Base-by-base conservation (phyloP, 1,284 basidiomycete genomes). In the Schizophyllum amplum region DNA sequence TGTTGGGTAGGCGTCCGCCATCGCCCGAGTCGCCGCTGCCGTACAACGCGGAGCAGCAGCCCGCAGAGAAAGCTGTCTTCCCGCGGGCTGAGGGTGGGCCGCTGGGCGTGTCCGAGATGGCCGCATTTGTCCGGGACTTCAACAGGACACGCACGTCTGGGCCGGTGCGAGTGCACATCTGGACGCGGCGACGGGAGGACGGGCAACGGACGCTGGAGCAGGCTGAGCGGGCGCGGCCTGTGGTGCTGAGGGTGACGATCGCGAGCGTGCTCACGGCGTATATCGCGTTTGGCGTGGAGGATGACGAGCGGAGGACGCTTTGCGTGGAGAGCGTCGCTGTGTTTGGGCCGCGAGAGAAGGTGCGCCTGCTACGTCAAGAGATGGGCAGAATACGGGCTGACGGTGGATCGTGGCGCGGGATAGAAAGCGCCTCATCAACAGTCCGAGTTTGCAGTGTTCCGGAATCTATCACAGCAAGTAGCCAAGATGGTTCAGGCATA, bases 341-440 rank as follows among this genome's bases (percentile, higher is more conserved):
- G 11, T 85, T 88, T 65, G 86, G 83, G 4, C 81, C 87, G 20
- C 73, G 86, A 63, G 87, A 90, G 71, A 77, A 74, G 72, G 87
- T 84, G 62, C 55, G 75, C 54, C 25, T 54, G 53, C 47, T 47
- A 53, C 20, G 46, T n/a, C n/a, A 47, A 9, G 46, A 33, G 27
- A 24, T 51, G n/a, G 33, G 51, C 4, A 4, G 5, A n/a, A 11
- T 4, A 15, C n/a, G n/a, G 13, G 5, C 13, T 6, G 27, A 33
- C 1, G 47, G 24, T 25, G 20, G 55, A 54, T 56, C 51, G 51
- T 24, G 4, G 22, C 52, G 48, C 17, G 56, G 55, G 53, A 42
- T 64, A 87, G 85, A 86, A 82, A 71, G 69, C 77, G 13, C 81
- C 84, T 1, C 82, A 88, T 66, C 81, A 80, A 11, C 82, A 86